These are phyloP conservation scores for Taiwanofungus camphoratus DNA, from an alignment of 1,284 basidiomycete species.

Conservation along the genomic window DNA sequence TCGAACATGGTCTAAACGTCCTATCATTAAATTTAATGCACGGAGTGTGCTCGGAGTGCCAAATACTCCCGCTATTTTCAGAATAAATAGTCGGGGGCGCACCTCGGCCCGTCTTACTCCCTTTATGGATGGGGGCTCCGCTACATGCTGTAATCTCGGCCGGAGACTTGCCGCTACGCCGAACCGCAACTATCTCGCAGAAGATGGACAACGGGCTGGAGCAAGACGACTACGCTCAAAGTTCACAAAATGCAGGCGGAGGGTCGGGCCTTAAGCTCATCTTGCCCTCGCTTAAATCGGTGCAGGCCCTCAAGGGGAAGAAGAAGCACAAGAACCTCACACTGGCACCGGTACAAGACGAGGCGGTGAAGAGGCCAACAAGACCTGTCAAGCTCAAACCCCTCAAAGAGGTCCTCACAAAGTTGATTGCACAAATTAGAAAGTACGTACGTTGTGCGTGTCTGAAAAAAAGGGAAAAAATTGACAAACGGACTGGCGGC, in stretches of 20 bases:
- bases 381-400: conserved; percentile 70
- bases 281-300: conserved; percentile 30
- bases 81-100: no score
- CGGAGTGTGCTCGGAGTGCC: no score
- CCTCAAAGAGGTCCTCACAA: conserved; percentile 59
- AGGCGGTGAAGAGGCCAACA: conserved; percentile 27
- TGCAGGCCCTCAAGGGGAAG: conserved; percentile 30
- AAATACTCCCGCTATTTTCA: no score
- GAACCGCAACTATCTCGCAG: background rate
- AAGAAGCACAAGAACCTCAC: conserved; percentile 24
- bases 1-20: no score
- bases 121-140: no score
- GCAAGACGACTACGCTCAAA: conserved; percentile 15
- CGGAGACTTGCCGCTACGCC: background rate
- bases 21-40: no score
- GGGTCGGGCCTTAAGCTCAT: conserved; percentile 28
- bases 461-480: no score
- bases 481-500: background rate
- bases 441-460: conserved; percentile 52
- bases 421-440: conserved; percentile 66
- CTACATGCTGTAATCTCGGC: background rate
- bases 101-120: no score
- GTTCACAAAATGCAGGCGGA: conserved; percentile 17
- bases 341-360: conserved; percentile 17
- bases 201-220: background rate